Evolutionary conservation across 2,329 filamentous ascomycete species (phyloP), one percentile per base, ranked within the genome.

Genomic region (Graphilbum ipis-grandicollis): DNA sequence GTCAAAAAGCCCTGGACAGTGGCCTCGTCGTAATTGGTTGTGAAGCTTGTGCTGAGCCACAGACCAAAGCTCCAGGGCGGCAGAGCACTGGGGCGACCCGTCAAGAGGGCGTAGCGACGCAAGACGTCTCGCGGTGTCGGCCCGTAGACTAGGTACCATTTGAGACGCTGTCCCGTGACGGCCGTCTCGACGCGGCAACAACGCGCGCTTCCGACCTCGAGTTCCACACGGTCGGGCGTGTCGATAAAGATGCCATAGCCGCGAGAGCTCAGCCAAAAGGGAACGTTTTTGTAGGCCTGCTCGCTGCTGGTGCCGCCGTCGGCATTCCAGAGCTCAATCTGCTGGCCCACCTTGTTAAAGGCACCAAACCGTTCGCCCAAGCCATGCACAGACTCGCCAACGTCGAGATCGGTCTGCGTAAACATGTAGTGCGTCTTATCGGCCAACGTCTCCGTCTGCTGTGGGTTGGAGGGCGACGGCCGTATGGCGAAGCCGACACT

Each of bases 211-310:
- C 79, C 78, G 40, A 85, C 65, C 51, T 84, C 79, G 9, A 84
- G 59, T 39, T 80, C 78, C 6, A 84, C 71, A 33, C 66, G 68
- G 18, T 77, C 77, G 0, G 77, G 65, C 6, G 72, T 71, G 49
- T 84, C 79, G 41, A 85, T 70, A 50, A 85, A 84, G 23, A 85
- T 62, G 17, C 80, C 80, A 50, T 85, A 86, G 1, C 79, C 79
- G n/a, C 68, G 63, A 12, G 71, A 79, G 48, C 70, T 78, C 44
- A 80, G 57, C 66, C 71, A 80, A 52, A 80, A 79, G 0, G 71
- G 68, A 3, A 80, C 56, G 48, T 80, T 81, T 57, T 80, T 81
- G 56, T 81, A 81, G 1, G 75, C 74, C 50, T 79, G 75, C 38
- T 79, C 75, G 44, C 68, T 75, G 0, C 68, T 75, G 0, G 76